A percentile compares a stretch with the other conserved stretches of the same genome.
Conservation (phyloP, 441 rosid genomes). For the Gossypium schwendimanii region DNA sequence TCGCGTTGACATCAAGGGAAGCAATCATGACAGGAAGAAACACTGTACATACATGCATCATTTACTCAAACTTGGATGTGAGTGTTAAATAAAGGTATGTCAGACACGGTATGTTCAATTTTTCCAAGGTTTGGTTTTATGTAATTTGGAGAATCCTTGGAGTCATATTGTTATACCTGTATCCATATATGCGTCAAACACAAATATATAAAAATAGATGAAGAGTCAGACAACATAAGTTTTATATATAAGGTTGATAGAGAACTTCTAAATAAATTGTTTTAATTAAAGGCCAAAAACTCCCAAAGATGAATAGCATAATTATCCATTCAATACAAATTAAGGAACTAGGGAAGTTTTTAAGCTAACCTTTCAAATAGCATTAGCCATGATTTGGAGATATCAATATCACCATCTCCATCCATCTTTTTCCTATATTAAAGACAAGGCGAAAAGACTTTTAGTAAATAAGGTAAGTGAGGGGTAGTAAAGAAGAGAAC, state of each 20-base stretch:
- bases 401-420: slow-evolving; percentile 15
- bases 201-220: background rate
- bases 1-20: background rate
- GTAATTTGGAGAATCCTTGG: too few relatives aligned
- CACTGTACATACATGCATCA: background rate
- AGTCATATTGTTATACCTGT: too few relatives aligned
- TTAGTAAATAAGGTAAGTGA: background rate
- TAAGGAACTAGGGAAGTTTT: slow-evolving; percentile 5
- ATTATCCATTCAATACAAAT: slow-evolving; percentile 2
- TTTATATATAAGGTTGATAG: background rate
- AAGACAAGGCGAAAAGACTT: background rate
- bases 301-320: background rate
- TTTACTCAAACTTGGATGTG: background rate
- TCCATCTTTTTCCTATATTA: slow-evolving; percentile 28
- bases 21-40: background rate
- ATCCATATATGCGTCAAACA: too few relatives aligned
- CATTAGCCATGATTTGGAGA: slow-evolving; percentile 23
- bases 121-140: too few relatives aligned
- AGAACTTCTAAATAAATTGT: background rate
- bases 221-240: background rate
- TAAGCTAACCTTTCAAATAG: slow-evolving; percentile 38
- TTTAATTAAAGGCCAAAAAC: background rate
- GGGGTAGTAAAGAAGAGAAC: background rate
- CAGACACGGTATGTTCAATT: too few relatives aligned
- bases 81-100: background rate